A percentile compares a stretch with the other conserved stretches of the same genome.
These are phyloP conservation scores for Ophiostoma sp. DNA, from an alignment of 2,329 filamentous ascomycete genomes.

Conservation along the genomic window DNA sequence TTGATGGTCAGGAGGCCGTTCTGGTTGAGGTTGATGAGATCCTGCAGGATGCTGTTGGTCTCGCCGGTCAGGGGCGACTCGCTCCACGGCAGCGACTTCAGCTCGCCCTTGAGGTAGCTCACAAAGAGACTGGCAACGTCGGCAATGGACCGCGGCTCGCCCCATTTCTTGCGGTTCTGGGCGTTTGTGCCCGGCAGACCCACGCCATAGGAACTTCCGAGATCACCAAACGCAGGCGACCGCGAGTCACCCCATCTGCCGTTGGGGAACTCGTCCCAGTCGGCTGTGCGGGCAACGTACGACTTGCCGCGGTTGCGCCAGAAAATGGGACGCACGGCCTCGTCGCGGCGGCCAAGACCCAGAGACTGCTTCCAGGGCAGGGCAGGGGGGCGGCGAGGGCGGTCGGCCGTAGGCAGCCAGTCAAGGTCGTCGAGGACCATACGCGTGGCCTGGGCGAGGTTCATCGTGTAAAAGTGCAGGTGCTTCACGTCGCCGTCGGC, in stretches of 20 bases:
- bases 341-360: slow-evolving; percentile 77
- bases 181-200: slow-evolving; percentile 92
- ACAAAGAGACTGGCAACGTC: slow-evolving; percentile 83
- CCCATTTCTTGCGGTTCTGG: slow-evolving; percentile 93
- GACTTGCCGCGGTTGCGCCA: slow-evolving; percentile 97
- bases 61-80: slow-evolving; percentile 81
- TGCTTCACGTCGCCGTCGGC: slow-evolving; percentile 71
- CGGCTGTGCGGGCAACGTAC: slow-evolving; percentile 89
- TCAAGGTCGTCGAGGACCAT: slow-evolving; percentile 89
- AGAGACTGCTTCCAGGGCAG: slow-evolving; percentile 95
- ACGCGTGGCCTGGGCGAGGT: slow-evolving; percentile 85
- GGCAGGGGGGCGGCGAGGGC: slow-evolving; percentile 72
- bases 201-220: slow-evolving; percentile 88
- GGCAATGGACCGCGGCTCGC: slow-evolving; percentile 69
- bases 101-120: slow-evolving; percentile 72
- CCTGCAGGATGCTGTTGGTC: slow-evolving; percentile 68
- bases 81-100: slow-evolving; percentile 88
- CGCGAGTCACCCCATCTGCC: slow-evolving; percentile 96
- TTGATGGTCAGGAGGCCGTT: slow-evolving; percentile 92
- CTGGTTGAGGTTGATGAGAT: slow-evolving; percentile 76
- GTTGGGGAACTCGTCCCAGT: slow-evolving; percentile 99
- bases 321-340: slow-evolving; percentile 97
- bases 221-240: slow-evolving; percentile 90
- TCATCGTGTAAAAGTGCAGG: slow-evolving; percentile 99
- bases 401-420: slow-evolving; percentile 70